These are phyloP conservation scores for Cercospora sesami DNA, from an alignment of 2,329 filamentous ascomycete genomes.

Conservation along the genomic window DNA sequence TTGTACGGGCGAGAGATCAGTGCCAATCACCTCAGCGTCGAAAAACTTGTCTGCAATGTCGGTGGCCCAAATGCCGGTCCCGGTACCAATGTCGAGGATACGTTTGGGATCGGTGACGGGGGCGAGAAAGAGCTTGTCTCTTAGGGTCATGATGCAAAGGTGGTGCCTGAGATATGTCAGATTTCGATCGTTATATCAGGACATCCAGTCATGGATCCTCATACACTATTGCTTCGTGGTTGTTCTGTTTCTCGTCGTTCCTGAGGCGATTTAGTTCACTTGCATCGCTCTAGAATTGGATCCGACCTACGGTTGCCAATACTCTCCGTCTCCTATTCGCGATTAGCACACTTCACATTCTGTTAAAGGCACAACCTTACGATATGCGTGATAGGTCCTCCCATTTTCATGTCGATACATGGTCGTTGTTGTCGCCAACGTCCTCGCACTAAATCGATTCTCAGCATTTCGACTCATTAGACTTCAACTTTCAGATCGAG, in stretches of 20 bases:
- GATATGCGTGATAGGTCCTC: slow-evolving; percentile 40
- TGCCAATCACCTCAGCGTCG: slow-evolving; percentile 41
- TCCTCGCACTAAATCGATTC: slow-evolving; percentile 35
- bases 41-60: slow-evolving; percentile 39
- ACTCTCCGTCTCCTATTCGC: slow-evolving; percentile 34
- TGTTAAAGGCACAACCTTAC: slow-evolving; percentile 24
- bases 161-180: slow-evolving; percentile 40
- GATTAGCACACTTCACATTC: slow-evolving; percentile 3
- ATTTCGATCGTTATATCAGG: neutral
- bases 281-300: neutral
- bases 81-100: slow-evolving; percentile 50
- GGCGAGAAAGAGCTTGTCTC: slow-evolving; percentile 36
- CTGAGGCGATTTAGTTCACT: neutral
- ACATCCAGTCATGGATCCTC: neutral
- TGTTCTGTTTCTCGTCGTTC: slow-evolving; percentile 39
- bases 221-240: slow-evolving; percentile 35
- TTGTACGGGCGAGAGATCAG: slow-evolving; percentile 41
- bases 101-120: slow-evolving; percentile 31
- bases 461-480: slow-evolving; percentile 18
- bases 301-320: slow-evolving; percentile 37
- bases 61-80: slow-evolving; percentile 47
- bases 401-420: slow-evolving; percentile 43
- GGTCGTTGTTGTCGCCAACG: slow-evolving; percentile 43
- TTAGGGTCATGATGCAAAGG: slow-evolving; percentile 42
- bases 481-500: neutral